Percentiles rank a stretch among this genome's conserved stretches.
Evolutionary conservation across 1,284 basidiomycete species (phyloP).

Genomic region (Cryptococcus depauperatus): DNA sequence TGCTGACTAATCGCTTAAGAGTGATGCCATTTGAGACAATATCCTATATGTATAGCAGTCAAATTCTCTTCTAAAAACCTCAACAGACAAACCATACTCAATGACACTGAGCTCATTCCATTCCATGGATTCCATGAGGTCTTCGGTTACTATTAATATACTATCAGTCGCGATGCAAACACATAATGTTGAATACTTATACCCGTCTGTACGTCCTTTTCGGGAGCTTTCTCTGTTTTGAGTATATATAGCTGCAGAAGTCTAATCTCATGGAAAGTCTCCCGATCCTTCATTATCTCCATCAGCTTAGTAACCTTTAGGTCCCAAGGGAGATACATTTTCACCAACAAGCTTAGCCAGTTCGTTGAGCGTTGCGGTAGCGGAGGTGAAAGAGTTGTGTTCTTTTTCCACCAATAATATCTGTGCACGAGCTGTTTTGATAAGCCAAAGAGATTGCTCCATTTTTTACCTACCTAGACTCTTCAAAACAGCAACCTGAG

Average conservation of each 20-base stretch:
- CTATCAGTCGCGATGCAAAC: neutral
- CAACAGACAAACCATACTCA: neutral
- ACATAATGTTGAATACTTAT: neutral
- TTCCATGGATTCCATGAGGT: neutral
- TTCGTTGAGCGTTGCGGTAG: constrained; percentile 1
- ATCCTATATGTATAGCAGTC: neutral
- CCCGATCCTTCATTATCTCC: neutral
- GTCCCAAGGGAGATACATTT: neutral
- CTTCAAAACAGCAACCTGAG: neutral
- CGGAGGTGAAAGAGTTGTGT: neutral
- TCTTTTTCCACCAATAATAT: neutral
- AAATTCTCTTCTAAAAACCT: neutral
- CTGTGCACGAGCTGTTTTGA: neutral
- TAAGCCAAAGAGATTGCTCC: too few relatives aligned
- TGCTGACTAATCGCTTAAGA: neutral
- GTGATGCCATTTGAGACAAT: constrained; percentile 1
- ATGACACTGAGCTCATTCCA: constrained; percentile 1
- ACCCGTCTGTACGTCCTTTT: neutral
- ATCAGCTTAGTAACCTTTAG: neutral
- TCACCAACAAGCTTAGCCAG: neutral
- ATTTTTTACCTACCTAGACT: neutral
- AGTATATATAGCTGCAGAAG: neutral
- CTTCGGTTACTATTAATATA: neutral
- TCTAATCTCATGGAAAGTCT: neutral
- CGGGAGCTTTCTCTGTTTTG: neutral